Percentiles rank a stretch among this genome's conserved stretches.
These are phyloP conservation scores for Gomphus bonarii DNA, from an alignment of 1,284 basidiomycete genomes.

Conservation along the genomic window DNA sequence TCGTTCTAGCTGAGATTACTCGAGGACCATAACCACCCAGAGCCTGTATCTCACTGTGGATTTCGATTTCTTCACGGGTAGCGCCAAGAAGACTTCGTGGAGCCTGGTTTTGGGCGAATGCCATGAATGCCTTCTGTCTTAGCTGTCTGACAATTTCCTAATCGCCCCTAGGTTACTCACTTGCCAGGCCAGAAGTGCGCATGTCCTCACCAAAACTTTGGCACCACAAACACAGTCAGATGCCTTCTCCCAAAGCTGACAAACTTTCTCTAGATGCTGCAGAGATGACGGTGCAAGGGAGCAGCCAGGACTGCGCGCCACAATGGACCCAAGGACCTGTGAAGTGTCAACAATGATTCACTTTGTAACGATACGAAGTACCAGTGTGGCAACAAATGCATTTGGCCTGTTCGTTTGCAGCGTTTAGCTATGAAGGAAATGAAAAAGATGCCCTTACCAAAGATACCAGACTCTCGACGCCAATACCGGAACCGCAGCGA, in stretches of 20 bases:
- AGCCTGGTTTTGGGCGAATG: constrained; percentile 5
- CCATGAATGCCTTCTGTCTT: constrained; percentile 5
- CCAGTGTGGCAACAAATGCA: constrained; percentile 5
- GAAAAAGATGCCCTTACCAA: background rate
- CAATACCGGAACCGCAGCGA: background rate
- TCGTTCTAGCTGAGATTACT: background rate
- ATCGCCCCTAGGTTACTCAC: background rate
- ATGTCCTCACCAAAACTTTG: background rate
- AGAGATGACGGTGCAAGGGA: constrained; percentile 12
- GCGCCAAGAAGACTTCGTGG: background rate
- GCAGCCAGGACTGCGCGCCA: constrained; percentile 12
- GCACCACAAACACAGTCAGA: background rate
- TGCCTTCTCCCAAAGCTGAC: constrained; percentile 3
- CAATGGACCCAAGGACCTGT: constrained; percentile 15
- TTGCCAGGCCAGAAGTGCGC: background rate
- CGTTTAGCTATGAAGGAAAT: background rate
- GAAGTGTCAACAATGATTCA: background rate
- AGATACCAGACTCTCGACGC: constrained; percentile 5
- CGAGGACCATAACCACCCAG: constrained; percentile 3
- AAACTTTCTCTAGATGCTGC: constrained; percentile 11
- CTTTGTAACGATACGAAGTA: background rate
- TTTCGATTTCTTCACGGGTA: background rate
- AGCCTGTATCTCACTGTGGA: background rate
- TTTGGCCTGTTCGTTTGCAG: constrained; percentile 2
- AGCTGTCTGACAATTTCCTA: background rate